phyloP scores from a whole-genome alignment of 768 basidiomycete genomes.

The Mycena galericulata region DNA sequence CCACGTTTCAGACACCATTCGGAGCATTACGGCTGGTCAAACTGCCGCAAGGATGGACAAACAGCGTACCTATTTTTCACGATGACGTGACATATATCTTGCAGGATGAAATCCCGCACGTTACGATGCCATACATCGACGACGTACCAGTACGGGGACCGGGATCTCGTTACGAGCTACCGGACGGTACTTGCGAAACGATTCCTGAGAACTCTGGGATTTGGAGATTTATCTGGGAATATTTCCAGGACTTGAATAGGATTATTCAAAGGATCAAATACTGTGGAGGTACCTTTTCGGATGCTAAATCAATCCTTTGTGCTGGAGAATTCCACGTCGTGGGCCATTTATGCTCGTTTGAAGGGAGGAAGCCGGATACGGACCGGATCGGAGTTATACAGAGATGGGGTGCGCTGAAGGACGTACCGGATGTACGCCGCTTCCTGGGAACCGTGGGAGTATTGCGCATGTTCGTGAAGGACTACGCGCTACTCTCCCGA shows the following conservation, averaged over 20 bases:
- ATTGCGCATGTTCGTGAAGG: slow-evolving; percentile 36
- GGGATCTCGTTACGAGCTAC: slow-evolving; percentile 29
- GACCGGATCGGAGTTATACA: slow-evolving; percentile 39
- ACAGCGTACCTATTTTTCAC: slow-evolving; percentile 46
- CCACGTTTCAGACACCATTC: slow-evolving; percentile 44
- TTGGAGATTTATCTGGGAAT: slow-evolving; percentile 30
- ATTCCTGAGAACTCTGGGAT: slow-evolving; percentile 37
- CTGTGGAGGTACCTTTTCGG: slow-evolving; percentile 38
- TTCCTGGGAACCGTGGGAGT: slow-evolving; percentile 47
- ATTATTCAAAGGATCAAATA: slow-evolving; percentile 19
- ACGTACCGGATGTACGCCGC: slow-evolving; percentile 32
- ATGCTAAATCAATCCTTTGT: slow-evolving; percentile 42
- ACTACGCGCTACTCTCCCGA: slow-evolving; percentile 24
- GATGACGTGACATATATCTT: slow-evolving; percentile 43
- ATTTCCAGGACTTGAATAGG: slow-evolving; percentile 29
- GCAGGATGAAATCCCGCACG: slow-evolving; percentile 42
- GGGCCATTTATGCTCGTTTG: slow-evolving; percentile 49
- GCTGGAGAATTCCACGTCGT: slow-evolving; percentile 51
- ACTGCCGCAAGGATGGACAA: slow-evolving; percentile 48
- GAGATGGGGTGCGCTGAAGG: slow-evolving; percentile 34
- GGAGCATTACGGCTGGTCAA: slow-evolving; percentile 35
- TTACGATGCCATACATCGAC: slow-evolving; percentile 44
- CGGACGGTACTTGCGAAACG: slow-evolving; percentile 37
- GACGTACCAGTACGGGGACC: slow-evolving; percentile 44
- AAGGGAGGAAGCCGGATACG: slow-evolving; percentile 46